Evolutionary conservation across 1,284 basidiomycete genomes (phyloP), one percentile per base, ranked within the genome.

Genomic region (Trichosporon ovoides): DNA sequence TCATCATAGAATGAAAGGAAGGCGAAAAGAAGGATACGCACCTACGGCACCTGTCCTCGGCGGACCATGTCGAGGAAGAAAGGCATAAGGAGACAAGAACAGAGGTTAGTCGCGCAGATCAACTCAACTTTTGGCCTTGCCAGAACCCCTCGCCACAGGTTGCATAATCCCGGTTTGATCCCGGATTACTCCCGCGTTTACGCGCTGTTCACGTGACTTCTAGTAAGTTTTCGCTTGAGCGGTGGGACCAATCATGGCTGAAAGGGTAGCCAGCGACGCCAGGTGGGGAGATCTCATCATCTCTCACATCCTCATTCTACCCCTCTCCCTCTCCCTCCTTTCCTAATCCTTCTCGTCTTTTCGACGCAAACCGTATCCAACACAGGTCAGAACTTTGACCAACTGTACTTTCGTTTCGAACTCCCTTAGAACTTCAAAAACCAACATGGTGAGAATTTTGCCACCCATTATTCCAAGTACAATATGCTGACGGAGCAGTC

Each of bases 1-100:
- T 69, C 68, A 62, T 69, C 69, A 31, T 9, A 9, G 9, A 31
- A n/a, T n/a, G n/a, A 31, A 58, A 62, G 55, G 51, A 56, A 24
- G 28, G 35, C 14, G 40, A 48, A 38, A 34, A 34, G 38, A 12
- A 31, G 46, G 31, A 10, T 7, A 54, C 57, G 22, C 48, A 58
- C 57, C 52, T 48, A 48, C 28, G 12, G 28, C 28, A 4, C 5
- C 9, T 31, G 4, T 9, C 28, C 28, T 31, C 28, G 4, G 28
- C 5, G n/a, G 9, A 24, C 12, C 37, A 36, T 46, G 5, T 38
- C 20, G 19, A 54, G 22, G 31, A 43, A 18, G 38, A 24, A 36
- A 35, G 19, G 13, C 19, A 31, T 51, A 37, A 46, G 60, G 38
- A 16, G 48, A 54, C 20, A 48, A 49, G 33, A 5, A 9, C 28